Conservation (phyloP, 2,329 filamentous ascomycete genomes). For the Penicillium decumbens region DNA sequence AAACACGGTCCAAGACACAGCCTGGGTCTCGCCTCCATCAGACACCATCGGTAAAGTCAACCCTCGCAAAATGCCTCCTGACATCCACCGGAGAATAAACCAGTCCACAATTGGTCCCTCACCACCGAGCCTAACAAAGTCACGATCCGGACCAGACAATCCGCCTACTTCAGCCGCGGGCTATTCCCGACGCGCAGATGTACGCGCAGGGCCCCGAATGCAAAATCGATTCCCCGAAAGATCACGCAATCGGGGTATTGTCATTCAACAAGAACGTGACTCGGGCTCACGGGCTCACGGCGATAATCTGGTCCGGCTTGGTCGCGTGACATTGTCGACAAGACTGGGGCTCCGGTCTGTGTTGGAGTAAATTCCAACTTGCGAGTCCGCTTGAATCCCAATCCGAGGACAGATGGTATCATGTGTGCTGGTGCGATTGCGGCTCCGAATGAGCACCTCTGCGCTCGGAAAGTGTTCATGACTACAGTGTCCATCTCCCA, state of each 20-base stretch:
- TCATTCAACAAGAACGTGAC: background rate
- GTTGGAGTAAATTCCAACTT: background rate
- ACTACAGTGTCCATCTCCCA: background rate
- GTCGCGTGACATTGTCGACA: background rate
- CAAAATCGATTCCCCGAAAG: background rate
- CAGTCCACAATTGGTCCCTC: slow-evolving; percentile 14
- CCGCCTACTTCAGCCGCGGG: slow-evolving; percentile 10
- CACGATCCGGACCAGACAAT: slow-evolving; percentile 15
- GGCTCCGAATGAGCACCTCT: background rate
- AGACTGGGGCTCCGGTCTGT: background rate
- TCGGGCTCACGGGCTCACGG: background rate
- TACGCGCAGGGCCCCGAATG: background rate
- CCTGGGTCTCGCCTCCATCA: too few relatives aligned
- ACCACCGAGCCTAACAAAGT: slow-evolving; percentile 5
- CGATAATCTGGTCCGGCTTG: background rate
- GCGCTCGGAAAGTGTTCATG: too few relatives aligned
- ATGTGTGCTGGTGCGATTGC: background rate
- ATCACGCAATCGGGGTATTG: background rate
- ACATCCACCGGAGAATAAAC: slow-evolving; percentile 18
- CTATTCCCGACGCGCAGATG: slow-evolving; percentile 11
- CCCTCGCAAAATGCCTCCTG: slow-evolving; percentile 14
- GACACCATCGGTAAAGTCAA: background rate
- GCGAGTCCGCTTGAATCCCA: background rate
- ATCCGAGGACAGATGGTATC: background rate
- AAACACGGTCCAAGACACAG: background rate